Evolutionary conservation across 1,139 yeast species (phyloP), one percentile per base, ranked within the genome.

Genomic region (Sugiyamaella castrensis): DNA sequence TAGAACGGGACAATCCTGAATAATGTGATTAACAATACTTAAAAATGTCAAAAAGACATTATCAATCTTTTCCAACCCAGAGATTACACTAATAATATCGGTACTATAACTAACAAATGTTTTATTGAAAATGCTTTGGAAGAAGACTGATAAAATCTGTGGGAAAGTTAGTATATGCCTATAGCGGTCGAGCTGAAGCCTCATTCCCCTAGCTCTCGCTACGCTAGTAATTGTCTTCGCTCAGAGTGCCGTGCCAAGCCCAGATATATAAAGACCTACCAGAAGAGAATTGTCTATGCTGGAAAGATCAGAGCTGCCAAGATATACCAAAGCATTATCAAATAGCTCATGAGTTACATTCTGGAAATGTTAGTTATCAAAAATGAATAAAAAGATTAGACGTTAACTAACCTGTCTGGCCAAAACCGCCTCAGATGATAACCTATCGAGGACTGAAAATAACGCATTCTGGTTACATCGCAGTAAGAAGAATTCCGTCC

Each of bases 401-500:
- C n/a, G 3, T 19, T 19, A 19, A 19, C 24, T 19, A 19, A 19
- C 24, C 24, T 19, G 24, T 44, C 51, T 34, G 24, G 54, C 56
- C n/a, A 68, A 51, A 31, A 68, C 37, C 43, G 54, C 51, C 15
- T 65, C 69, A 1, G 64, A 53, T 2, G 65, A 40, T 19, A 60
- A 40, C 1, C 46, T 43, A 8, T 53, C 52, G 15, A 71, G 47
- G 1, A 50, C 52, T 5, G 54, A 53, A 15, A 47, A 42, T 45
- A 71, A 56, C 27, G 62, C 67, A 13, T 52, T 41, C 38, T 53
- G 56, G 43, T 66, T 61, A 41, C 69, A 67, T 19, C 63, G 62
- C 43, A 71, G 59, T 11, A 71, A 51, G 51, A 66, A 71, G 41
- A 71, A 61, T 53, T 71, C 73, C 26, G 64, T 63, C 74, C 74